Percentiles rank a stretch among this genome's conserved stretches.
These are phyloP conservation scores for Stentor roeselii DNA, from an alignment of 73 alveolate species.

Conservation along the genomic window DNA sequence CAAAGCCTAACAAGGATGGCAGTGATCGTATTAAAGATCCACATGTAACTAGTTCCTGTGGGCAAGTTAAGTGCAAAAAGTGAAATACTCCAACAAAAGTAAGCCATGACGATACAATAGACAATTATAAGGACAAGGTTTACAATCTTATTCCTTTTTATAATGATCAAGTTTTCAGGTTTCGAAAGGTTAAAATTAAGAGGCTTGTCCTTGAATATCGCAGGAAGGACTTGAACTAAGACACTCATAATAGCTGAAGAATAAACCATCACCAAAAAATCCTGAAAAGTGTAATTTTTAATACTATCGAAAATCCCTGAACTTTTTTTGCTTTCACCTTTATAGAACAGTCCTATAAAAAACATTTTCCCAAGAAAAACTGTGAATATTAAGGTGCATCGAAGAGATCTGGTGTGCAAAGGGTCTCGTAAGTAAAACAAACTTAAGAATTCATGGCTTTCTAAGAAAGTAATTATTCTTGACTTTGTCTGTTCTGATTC, in stretches of 20 bases:
- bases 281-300: background rate
- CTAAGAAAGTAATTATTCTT: background rate
- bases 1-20: background rate
- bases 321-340: background rate
- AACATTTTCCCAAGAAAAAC: constrained; percentile 1
- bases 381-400: background rate
- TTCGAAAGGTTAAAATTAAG: background rate
- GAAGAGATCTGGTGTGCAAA: background rate
- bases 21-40: background rate
- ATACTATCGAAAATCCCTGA: background rate
- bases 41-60: background rate
- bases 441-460: background rate
- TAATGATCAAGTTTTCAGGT: background rate
- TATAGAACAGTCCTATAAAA: constrained; percentile 13
- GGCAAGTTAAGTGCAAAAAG: background rate
- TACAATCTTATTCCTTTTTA: too few species aligned
- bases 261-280: background rate
- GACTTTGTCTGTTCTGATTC: background rate
- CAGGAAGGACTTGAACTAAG: background rate
- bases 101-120: background rate
- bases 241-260: background rate
- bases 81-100: constrained; percentile 4
- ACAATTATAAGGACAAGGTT: background rate
- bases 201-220: background rate
- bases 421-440: background rate